phyloP scores from a whole-genome alignment of 169 alveolate genomes.

The Eimeria mitis region DNA sequence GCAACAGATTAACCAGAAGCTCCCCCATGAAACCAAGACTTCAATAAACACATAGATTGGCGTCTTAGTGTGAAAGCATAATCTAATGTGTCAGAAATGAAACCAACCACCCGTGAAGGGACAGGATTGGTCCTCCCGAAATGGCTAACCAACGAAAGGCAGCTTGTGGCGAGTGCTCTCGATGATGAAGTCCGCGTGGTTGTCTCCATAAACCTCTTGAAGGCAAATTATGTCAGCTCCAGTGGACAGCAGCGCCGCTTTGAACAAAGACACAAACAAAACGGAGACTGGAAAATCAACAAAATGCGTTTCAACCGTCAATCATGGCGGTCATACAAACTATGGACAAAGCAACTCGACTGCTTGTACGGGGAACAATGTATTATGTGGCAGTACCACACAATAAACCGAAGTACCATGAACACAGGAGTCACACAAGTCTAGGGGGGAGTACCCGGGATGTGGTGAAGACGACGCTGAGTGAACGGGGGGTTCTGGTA shows the following conservation, averaged over 20 bases:
- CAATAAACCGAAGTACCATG: background rate
- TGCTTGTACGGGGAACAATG: background rate
- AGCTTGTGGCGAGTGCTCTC: slow-evolving; percentile 87
- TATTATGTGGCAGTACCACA: background rate
- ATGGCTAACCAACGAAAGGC: slow-evolving; percentile 88
- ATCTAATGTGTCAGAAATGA: background rate
- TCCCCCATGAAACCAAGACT: background rate
- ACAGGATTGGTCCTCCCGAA: background rate
- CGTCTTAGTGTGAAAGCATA: background rate
- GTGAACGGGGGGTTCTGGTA: slow-evolving; percentile 95
- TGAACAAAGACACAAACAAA: background rate
- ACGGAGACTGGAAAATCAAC: background rate
- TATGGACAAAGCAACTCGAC: background rate
- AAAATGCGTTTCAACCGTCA: background rate
- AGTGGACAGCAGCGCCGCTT: slow-evolving; percentile 88
- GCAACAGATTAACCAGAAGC: background rate
- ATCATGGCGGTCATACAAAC: background rate
- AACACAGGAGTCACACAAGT: background rate
- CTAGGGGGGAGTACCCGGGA: slow-evolving; percentile 86
- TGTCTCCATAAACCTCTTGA: slow-evolving; percentile 92
- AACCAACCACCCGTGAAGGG: background rate
- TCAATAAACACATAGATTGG: no score
- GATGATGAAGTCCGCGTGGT: slow-evolving; percentile 90
- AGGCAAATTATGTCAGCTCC: slow-evolving; percentile 94
- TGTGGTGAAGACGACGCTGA: slow-evolving; percentile 89